Conservation (phyloP, 208 protist species). For the Leptomonas seymouri region DNA sequence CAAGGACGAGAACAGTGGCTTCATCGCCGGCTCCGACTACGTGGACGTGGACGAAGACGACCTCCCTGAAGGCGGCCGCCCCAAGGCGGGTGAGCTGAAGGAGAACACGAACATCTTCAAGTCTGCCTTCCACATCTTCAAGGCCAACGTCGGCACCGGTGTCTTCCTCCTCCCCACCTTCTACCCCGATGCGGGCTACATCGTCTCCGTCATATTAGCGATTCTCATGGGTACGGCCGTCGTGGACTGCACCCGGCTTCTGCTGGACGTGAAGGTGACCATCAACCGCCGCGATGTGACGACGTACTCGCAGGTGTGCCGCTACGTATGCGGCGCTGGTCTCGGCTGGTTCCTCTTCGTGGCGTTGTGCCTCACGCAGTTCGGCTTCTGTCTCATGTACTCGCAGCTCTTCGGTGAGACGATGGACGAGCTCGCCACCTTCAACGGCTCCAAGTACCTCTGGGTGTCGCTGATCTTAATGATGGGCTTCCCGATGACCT, state of each 20-base stretch:
- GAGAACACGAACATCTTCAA: conserved; percentile 74
- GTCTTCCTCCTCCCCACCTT: conserved; percentile 83
- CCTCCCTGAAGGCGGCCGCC: not conserved
- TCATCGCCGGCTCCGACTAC: conserved; percentile 32
- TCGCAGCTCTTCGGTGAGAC: conserved; percentile 64
- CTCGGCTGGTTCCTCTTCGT: conserved; percentile 66
- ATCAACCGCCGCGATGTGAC: conserved; percentile 62
- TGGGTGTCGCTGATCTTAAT: conserved; percentile 56
- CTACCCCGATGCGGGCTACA: conserved; percentile 78
- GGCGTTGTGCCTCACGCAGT: conserved; percentile 80
- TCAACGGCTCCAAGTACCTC: conserved; percentile 51
- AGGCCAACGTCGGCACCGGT: conserved; percentile 86
- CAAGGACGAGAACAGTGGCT: conserved; percentile 19
- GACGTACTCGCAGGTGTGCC: conserved; percentile 76
- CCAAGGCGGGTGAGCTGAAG: conserved; percentile 36
- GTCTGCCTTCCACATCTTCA: conserved; percentile 87
- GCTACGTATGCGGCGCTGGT: conserved; percentile 53
- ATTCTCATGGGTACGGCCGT: conserved; percentile 59
- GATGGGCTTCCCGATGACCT: conserved; percentile 60
- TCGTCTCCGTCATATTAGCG: conserved; percentile 44
- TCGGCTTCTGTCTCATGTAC: conserved; percentile 89
- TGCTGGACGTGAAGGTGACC: conserved; percentile 61
- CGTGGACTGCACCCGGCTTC: conserved; percentile 73
- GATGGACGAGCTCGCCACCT: conserved; percentile 46
- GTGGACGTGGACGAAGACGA: conserved; percentile 44